Percentiles rank a stretch among this genome's conserved stretches.
These are phyloP conservation scores for Chalciporus sphaerocephalus DNA, from an alignment of 768 basidiomycete species.

Conservation along the genomic window DNA sequence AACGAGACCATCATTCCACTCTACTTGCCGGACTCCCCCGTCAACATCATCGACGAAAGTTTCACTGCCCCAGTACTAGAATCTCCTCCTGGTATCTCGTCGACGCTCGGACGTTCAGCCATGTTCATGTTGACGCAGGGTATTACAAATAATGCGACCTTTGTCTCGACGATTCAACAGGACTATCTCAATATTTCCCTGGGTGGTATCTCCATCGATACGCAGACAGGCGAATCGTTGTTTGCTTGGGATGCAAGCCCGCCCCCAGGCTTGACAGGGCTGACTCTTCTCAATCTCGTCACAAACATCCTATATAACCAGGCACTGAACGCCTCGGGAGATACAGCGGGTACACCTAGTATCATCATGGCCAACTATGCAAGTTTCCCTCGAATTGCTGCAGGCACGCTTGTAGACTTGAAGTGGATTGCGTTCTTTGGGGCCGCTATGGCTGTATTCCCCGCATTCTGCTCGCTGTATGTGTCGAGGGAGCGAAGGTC, in stretches of 20 bases:
- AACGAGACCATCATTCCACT: constrained; percentile 41
- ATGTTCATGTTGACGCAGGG: constrained; percentile 35
- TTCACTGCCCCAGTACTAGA: constrained; percentile 39
- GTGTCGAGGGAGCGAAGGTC: constrained; percentile 68
- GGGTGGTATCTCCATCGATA: constrained; percentile 67
- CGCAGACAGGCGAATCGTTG: constrained; percentile 44
- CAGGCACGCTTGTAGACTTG: constrained; percentile 55
- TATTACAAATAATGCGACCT: constrained; percentile 55
- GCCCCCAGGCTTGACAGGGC: constrained; percentile 53
- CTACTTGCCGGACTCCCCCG: constrained; percentile 50
- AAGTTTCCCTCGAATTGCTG: constrained; percentile 52
- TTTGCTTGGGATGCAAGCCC: constrained; percentile 70
- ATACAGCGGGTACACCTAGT: constrained; percentile 35
- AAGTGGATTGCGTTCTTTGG: constrained; percentile 77
- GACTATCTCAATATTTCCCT: constrained; percentile 53
- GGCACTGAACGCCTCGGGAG: constrained; percentile 51
- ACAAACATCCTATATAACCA: constrained; percentile 63
- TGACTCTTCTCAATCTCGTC: constrained; percentile 61
- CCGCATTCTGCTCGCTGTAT: constrained; percentile 80
- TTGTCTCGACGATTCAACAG: constrained; percentile 48
- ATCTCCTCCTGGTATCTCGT: constrained; percentile 52
- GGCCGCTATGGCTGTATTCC: constrained; percentile 68
- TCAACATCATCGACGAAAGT: constrained; percentile 31
- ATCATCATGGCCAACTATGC: constrained; percentile 57
- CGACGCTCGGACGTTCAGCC: constrained; percentile 42